These are phyloP conservation scores for Cryptosporidium canis DNA, from an alignment of 169 alveolate species.

Conservation along the genomic window DNA sequence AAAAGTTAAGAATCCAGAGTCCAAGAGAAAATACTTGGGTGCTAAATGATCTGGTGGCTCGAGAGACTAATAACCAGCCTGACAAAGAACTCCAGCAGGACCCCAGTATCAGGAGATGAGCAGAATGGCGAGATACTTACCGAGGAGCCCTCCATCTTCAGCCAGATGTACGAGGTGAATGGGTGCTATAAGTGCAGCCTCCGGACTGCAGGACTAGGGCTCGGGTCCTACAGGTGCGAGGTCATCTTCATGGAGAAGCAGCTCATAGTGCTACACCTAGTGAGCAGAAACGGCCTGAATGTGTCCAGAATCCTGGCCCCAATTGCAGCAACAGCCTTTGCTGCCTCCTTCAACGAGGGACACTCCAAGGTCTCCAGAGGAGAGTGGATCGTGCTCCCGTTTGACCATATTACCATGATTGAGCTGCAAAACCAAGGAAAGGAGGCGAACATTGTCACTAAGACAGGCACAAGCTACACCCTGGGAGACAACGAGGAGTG, in stretches of 20 bases:
- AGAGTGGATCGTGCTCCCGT: conserved; percentile 65
- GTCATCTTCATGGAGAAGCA: conserved; percentile 47
- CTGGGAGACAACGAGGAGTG: conserved; percentile 51
- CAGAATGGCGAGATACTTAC: background rate
- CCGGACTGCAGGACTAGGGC: conserved; percentile 6
- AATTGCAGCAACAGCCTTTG: conserved; percentile 69
- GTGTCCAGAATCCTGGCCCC: conserved; percentile 47
- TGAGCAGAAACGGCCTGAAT: conserved; percentile 14
- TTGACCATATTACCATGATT: background rate
- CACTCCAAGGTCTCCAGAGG: conserved; percentile 27
- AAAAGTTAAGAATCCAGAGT: background rate
- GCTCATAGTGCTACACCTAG: conserved; percentile 35
- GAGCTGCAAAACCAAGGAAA: background rate
- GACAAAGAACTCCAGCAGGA: background rate
- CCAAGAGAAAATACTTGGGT: background rate
- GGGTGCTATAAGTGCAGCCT: conserved; percentile 52
- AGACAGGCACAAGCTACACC: conserved; percentile 19
- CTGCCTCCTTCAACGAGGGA: background rate
- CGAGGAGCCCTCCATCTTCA: background rate
- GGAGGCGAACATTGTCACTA: conserved; percentile 2
- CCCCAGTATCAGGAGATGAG: background rate
- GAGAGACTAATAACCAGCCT: background rate
- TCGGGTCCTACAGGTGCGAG: conserved; percentile 37
- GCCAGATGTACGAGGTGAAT: conserved; percentile 32
- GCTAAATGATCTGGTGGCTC: conserved; percentile 18